Conservation (phyloP, 345 rosid genomes). For the Schrenkiella parvula region DNA sequence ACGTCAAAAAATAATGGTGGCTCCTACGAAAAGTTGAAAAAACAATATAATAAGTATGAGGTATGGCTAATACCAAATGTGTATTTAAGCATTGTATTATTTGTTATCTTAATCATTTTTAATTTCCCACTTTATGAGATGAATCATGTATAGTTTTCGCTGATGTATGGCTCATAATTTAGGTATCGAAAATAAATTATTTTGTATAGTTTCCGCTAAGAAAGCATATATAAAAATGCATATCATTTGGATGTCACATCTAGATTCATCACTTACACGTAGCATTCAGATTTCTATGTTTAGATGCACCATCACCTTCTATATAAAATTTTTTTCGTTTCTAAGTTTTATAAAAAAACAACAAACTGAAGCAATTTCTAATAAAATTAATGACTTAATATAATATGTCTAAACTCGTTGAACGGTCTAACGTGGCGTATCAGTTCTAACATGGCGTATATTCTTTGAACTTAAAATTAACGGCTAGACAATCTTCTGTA, state of each 20-base stretch:
- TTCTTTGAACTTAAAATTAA: too few relatives aligned
- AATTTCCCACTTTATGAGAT: not conserved
- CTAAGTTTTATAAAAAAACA: not conserved
- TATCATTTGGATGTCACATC: not conserved
- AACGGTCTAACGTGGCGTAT: not conserved
- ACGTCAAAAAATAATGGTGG: conserved; percentile 10
- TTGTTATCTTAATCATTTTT: not conserved
- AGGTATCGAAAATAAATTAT: not conserved
- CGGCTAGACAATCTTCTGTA: not conserved
- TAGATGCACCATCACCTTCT: not conserved
- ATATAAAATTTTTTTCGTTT: not conserved
- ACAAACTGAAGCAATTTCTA: too few relatives aligned
- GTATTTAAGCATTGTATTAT: not conserved
- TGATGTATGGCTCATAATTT: not conserved
- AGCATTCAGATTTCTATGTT: not conserved
- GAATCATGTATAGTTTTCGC: conserved; percentile 7
- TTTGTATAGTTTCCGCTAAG: not conserved
- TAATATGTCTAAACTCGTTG: not conserved
- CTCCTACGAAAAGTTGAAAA: not conserved
- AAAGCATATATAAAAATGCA: not conserved
- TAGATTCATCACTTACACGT: not conserved
- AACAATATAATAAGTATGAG: not conserved
- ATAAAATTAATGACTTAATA: not conserved
- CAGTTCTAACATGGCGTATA: not conserved
- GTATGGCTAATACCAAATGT: conserved; percentile 8